Base-by-base conservation (phyloP, 164 flowering plant species). In the Liriodendron chinense region DNA sequence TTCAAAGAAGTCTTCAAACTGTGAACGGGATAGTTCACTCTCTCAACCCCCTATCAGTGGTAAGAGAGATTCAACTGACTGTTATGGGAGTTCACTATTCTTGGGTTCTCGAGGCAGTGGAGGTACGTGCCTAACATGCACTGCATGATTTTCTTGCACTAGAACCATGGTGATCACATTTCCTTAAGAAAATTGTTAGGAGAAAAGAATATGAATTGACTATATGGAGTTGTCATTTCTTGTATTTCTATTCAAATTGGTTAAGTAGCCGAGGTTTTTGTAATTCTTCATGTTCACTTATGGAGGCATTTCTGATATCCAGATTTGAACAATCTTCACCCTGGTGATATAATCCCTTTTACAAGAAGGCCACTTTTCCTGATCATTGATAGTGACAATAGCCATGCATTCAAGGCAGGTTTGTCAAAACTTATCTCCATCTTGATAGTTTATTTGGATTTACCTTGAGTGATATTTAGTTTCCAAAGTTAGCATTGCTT, bases 401-500 rank as follows among this genome's bases (percentile, higher is more conserved):
- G 99, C 90, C 91, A 89, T 86, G 94, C 98, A 91, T 96, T 96
- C 99, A 96, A 96, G 99, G 99, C 98, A 96, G 99, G 99, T 96
- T 96, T 94, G 97, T 94, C 87, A 83, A 73, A 87, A 90, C 93
- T 89, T 86, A 68, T 79, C 71, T 80, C 56, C 76, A 25, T 26
- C 26, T 78, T 79, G 53, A 62, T 50, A 71, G 62, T 47, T 47
- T 70, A 28, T 43, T 69, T 49, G 14, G 21, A 43, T 62, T 24
- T 57, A 57, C 48, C 76, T n/a, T 77, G 64, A 56, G 43, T 47
- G 9, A 16, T 12, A 53, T 53, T 12, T 12, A 53, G 20, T 53
- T 53, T 53, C 18, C 16, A 53, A 53, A 53, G 59, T 14, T 53
- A 34, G 59, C 59, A 53, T 53, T 53, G 59, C 18, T 53, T 53